phyloP scores from a whole-genome alignment of 2,329 filamentous ascomycete species.

The Colletotrichum sp. region DNA sequence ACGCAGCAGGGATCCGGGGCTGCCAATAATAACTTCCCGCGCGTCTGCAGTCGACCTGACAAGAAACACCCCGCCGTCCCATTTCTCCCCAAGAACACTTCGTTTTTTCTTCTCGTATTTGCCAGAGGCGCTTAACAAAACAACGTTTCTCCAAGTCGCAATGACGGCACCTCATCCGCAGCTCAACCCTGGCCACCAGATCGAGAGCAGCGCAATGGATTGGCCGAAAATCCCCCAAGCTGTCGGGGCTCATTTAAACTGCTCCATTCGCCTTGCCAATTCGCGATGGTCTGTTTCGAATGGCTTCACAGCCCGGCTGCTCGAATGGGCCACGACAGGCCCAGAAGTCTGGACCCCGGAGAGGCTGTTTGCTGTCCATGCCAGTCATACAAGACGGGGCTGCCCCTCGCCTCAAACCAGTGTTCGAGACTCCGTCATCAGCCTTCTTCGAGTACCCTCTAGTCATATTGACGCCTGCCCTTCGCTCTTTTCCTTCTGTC shows the following conservation, averaged over 20 bases:
- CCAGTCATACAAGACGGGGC: slow-evolving; percentile 20
- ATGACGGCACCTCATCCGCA: neutral
- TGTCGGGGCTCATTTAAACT: neutral
- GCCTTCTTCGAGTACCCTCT: neutral
- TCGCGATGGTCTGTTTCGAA: slow-evolving; percentile 12
- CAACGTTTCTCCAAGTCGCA: neutral
- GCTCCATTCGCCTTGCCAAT: neutral
- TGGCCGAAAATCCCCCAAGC: slow-evolving; percentile 7
- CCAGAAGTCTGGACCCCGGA: neutral
- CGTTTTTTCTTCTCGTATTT: slow-evolving; percentile 1
- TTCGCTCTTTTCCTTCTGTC: neutral
- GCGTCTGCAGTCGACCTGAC: slow-evolving; percentile 12
- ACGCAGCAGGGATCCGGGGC: neutral
- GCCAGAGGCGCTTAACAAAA: slow-evolving; percentile 15
- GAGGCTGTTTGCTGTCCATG: neutral
- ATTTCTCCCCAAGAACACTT: neutral
- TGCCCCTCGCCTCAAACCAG: slow-evolving; percentile 9
- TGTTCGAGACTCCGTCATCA: slow-evolving; percentile 7
- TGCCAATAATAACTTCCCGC: slow-evolving; percentile 24
- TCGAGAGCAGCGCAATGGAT: neutral
- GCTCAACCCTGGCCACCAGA: neutral
- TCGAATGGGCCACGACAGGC: slow-evolving; percentile 6
- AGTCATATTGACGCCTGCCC: slow-evolving; percentile 16
- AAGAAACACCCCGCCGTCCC: slow-evolving; percentile 7
- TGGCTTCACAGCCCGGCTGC: slow-evolving; percentile 14